Evolutionary conservation across 1,284 basidiomycete genomes (phyloP).

Genomic region (Apiotrichum veenhuisii): DNA sequence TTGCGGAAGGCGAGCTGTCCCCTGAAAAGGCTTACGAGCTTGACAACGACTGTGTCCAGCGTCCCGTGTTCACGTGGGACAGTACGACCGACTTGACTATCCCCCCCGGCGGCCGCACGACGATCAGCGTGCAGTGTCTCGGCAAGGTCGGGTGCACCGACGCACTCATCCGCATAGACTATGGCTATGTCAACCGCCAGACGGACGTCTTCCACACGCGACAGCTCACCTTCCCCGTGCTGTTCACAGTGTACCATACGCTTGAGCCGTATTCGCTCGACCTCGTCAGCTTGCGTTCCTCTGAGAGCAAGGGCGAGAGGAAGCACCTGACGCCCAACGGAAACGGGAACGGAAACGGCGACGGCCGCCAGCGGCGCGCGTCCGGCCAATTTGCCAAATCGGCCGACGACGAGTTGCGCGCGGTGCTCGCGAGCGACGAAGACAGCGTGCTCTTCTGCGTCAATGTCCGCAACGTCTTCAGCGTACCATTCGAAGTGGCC

Average conservation of each 20-base stretch:
- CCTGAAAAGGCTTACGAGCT: conserved; percentile 86
- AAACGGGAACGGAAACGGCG: background rate
- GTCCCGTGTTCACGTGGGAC: conserved; percentile 77
- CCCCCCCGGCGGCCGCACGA: conserved; percentile 65
- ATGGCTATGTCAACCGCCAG: conserved; percentile 62
- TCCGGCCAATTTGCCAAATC: conserved; percentile 18
- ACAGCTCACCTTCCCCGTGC: conserved; percentile 74
- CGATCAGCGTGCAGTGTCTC: conserved; percentile 67
- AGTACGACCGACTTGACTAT: conserved; percentile 53
- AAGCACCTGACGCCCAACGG: background rate
- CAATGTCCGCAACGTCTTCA: conserved; percentile 83
- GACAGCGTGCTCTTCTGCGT: conserved; percentile 80
- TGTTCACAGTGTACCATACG: conserved; percentile 89
- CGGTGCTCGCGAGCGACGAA: conserved; percentile 53
- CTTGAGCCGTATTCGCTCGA: conserved; percentile 79
- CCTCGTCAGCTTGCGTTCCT: conserved; percentile 56
- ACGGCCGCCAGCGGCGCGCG: background rate
- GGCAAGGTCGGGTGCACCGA: conserved; percentile 83
- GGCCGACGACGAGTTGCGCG: conserved; percentile 32
- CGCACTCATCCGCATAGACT: conserved; percentile 76
- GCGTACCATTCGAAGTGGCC: conserved; percentile 78
- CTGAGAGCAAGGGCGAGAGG: background rate
- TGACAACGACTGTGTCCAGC: conserved; percentile 72
- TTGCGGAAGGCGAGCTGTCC: conserved; percentile 73
- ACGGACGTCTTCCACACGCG: conserved; percentile 66